Conservation (phyloP, 495 filamentous ascomycete genomes). For the Penicillium cinerascens region DNA sequence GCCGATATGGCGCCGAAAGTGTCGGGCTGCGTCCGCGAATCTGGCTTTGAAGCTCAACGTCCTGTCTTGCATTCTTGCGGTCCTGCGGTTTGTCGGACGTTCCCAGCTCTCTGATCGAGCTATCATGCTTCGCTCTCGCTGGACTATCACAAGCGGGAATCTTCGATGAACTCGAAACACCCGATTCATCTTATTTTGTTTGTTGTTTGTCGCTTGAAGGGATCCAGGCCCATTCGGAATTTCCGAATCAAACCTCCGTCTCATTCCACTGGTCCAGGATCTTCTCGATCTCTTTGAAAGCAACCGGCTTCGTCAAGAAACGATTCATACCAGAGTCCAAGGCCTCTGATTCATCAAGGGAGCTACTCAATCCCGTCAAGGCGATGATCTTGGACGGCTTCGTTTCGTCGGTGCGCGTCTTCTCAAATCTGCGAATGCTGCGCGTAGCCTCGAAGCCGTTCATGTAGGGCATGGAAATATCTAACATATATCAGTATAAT, state of each 20-base stretch:
- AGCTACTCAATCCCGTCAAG: slow-evolving; percentile 59
- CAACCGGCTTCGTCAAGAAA: slow-evolving; percentile 71
- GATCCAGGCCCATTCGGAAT: no score
- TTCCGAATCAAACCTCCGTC: background rate
- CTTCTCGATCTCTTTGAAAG: slow-evolving; percentile 46
- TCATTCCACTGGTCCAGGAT: slow-evolving; percentile 47
- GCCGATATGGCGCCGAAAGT: no score
- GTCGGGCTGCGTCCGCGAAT: no score
- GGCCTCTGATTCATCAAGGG: slow-evolving; percentile 63
- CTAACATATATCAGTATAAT: slow-evolving; percentile 12
- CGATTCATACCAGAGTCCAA: slow-evolving; percentile 64
- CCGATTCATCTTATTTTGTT: no score
- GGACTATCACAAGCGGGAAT: no score
- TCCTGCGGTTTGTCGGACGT: no score
- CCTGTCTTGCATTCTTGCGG: no score
- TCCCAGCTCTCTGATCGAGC: no score
- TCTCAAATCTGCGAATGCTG: slow-evolving; percentile 59
- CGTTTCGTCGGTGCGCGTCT: slow-evolving; percentile 24
- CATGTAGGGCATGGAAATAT: slow-evolving; percentile 72
- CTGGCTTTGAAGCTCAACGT: no score
- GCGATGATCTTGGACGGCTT: slow-evolving; percentile 28
- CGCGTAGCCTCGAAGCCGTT: slow-evolving; percentile 65
- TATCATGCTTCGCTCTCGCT: no score
- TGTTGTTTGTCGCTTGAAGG: no score
- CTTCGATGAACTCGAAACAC: no score